Evolutionary conservation across 1,139 yeast genomes (phyloP).

Genomic region (Yamadazyma aaseri): DNA sequence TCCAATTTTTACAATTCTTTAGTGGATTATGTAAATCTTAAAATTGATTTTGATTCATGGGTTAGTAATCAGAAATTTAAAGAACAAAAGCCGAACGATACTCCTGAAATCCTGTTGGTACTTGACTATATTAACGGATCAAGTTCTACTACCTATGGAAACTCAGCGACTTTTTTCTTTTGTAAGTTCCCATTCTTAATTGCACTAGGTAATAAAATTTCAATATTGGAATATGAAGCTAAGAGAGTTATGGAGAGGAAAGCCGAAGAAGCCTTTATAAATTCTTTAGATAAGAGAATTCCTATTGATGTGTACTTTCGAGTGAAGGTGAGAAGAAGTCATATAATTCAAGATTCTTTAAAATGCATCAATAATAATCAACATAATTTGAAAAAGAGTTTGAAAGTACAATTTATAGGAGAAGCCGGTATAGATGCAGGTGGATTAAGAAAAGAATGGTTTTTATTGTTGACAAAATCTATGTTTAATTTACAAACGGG

Average conservation of each 20-base stretch:
- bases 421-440: conserved; percentile 98
- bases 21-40: conserved; percentile 75
- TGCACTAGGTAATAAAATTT: conserved; percentile 78
- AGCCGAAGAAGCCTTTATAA: conserved; percentile 87
- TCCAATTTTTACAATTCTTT: conserved; percentile 74
- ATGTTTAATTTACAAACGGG: conserved; percentile 68
- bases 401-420: conserved; percentile 73
- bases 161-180: conserved; percentile 46
- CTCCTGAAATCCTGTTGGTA: conserved; percentile 38
- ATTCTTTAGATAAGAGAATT: conserved; percentile 61
- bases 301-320: conserved; percentile 67
- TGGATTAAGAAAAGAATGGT: conserved; percentile 93
- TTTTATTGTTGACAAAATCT: conserved; percentile 65
- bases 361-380: conserved; percentile 58
- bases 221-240: conserved; percentile 80
- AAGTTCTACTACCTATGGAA: conserved; percentile 24
- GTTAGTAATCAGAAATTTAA: conserved; percentile 32
- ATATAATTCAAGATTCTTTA: conserved; percentile 74
- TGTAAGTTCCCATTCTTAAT: conserved; percentile 84
- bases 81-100: conserved; percentile 10
- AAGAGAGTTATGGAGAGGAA: conserved; percentile 78
- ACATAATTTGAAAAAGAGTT: conserved; percentile 66
- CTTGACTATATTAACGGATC: conserved; percentile 51
- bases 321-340: conserved; percentile 64
- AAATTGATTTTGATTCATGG: conserved; percentile 85